Conservation (phyloP, 1,139 yeast genomes). For the Blastobotrys buckinghamii region DNA sequence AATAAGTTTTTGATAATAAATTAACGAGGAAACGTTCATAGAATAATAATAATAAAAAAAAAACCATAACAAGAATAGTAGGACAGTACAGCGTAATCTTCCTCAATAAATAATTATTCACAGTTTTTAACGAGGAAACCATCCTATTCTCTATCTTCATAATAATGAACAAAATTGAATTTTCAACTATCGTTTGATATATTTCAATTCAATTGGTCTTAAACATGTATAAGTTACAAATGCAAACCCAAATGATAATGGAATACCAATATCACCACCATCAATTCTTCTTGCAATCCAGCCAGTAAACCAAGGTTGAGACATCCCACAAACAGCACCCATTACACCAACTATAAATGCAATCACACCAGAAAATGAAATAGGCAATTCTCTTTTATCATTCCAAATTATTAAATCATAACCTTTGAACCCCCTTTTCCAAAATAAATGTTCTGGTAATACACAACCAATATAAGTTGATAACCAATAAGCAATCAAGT, state of each 20-base stretch:
- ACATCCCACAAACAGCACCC: constrained; percentile 83
- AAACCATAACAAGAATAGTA: too few species aligned
- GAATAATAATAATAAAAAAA: too few species aligned
- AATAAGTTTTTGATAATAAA: too few species aligned
- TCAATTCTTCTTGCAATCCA: constrained; percentile 71
- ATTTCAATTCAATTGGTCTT: constrained; percentile 55
- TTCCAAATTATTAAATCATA: constrained; percentile 62
- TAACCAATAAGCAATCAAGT: constrained; percentile 83
- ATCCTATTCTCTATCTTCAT: too few species aligned
- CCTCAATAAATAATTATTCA: too few species aligned
- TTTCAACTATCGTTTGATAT: constrained; percentile 23
- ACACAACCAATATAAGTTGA: constrained; percentile 75
- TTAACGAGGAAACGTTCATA: too few species aligned
- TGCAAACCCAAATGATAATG: constrained; percentile 65
- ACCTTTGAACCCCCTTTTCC: constrained; percentile 47
- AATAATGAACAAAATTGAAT: too few species aligned
- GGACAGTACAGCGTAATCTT: too few species aligned
- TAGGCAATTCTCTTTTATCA: constrained; percentile 53
- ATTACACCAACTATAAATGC: constrained; percentile 81
- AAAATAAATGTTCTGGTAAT: constrained; percentile 73
- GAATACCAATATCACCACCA: constrained; percentile 90
- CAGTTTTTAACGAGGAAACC: too few species aligned
- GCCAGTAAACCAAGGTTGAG: constrained; percentile 78
- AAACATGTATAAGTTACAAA: constrained; percentile 54
- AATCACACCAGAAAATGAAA: constrained; percentile 69